Conservation (phyloP, 2,329 filamentous ascomycete genomes). For the Clarireedia homoeocarpa region DNA sequence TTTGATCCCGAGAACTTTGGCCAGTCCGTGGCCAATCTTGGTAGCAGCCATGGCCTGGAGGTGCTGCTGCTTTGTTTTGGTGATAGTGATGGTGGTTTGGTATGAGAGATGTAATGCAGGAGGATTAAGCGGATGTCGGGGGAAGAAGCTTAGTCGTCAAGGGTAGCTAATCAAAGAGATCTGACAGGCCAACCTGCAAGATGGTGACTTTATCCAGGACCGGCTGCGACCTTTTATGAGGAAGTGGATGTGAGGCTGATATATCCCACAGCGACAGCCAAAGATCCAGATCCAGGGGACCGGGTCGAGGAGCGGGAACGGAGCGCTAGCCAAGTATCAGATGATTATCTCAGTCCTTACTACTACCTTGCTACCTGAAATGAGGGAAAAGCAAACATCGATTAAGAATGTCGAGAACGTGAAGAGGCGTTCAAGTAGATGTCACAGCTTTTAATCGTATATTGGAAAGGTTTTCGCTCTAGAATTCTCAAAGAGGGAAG, state of each 20-base stretch:
- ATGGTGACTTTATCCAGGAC: conserved; percentile 4
- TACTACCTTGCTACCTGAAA: neutral
- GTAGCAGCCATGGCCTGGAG: conserved; percentile 25
- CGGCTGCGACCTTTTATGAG: neutral
- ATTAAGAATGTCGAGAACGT: neutral
- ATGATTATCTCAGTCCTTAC: neutral
- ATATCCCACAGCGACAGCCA: neutral
- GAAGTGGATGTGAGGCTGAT: conserved; percentile 4
- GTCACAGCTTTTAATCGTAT: neutral
- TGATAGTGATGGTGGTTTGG: neutral
- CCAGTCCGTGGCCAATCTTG: conserved; percentile 64
- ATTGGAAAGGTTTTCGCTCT: neutral
- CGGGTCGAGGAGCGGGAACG: neutral
- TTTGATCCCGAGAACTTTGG: conserved; percentile 77
- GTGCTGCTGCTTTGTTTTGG: neutral
- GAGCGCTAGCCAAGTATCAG: neutral
- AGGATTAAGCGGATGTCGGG: neutral
- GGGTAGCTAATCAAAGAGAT: neutral
- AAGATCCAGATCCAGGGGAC: neutral
- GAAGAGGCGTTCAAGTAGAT: neutral
- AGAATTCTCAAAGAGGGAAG: conserved; percentile 1
- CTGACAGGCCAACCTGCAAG: conserved; percentile 6
- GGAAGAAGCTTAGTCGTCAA: neutral
- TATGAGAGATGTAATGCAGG: neutral
- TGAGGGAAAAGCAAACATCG: neutral